phyloP scores from a whole-genome alignment of 345 rosid genomes.

The Pelargonium nanum region DNA sequence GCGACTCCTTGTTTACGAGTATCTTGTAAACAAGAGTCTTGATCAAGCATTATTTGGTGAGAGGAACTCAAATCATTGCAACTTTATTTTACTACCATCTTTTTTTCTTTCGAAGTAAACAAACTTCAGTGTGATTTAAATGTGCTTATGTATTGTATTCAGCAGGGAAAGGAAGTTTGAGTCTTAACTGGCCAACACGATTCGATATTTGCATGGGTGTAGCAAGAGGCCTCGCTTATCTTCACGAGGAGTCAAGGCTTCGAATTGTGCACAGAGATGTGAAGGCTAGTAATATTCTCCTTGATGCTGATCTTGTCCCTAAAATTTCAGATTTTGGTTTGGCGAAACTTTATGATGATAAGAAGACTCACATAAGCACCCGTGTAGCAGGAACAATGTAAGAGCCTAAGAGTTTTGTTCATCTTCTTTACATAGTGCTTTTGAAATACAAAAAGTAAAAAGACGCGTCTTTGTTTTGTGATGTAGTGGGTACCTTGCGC shows the following conservation, averaged over 20 bases:
- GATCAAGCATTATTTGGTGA: constrained; percentile 61
- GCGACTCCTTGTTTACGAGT: constrained; percentile 65
- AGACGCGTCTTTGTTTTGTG: not conserved
- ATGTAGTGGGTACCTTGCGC: constrained; percentile 53
- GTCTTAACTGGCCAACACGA: constrained; percentile 32
- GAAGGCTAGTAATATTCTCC: constrained; percentile 39
- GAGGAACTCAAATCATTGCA: not conserved
- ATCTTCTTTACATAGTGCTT: not conserved
- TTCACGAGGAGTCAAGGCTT: constrained; percentile 54
- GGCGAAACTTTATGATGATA: constrained; percentile 52
- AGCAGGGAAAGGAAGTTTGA: constrained; percentile 29
- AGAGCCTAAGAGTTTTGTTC: constrained; percentile 9
- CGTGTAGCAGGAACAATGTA: constrained; percentile 53
- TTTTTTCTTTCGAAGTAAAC: not conserved
- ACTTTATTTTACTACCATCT: not conserved
- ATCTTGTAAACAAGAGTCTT: constrained; percentile 58
- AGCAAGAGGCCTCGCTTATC: constrained; percentile 52
- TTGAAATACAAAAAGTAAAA: not conserved
- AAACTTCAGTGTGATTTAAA: not conserved
- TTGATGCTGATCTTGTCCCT: constrained; percentile 38
- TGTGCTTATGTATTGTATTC: not conserved
- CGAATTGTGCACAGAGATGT: constrained; percentile 52
- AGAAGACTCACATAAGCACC: constrained; percentile 50
- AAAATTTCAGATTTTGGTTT: constrained; percentile 56
- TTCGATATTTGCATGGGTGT: constrained; percentile 39